These are phyloP conservation scores for Nakazawaea populi DNA, from an alignment of 805 yeast genomes.

Conservation along the genomic window DNA sequence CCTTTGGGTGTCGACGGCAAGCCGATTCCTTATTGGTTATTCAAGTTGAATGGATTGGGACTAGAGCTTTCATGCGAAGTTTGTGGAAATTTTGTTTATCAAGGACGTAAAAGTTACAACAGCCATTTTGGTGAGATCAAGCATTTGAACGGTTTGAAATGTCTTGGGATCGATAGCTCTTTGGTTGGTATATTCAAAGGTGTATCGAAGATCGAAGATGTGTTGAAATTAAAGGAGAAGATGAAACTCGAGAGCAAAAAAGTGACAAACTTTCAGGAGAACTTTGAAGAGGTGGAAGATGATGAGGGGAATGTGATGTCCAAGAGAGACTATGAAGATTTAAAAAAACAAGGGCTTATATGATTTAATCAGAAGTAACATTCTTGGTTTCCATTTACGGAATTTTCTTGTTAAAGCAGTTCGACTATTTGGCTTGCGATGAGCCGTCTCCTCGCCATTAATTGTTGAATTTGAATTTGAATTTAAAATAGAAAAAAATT, in stretches of 20 bases:
- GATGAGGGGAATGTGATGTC: constrained; percentile 91
- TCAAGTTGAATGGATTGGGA: constrained; percentile 81
- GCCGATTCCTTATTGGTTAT: constrained; percentile 93
- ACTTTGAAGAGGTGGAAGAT: constrained; percentile 80
- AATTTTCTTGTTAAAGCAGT: no score
- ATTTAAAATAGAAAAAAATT: neutral
- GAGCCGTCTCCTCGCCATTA: no score
- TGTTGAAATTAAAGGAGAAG: constrained; percentile 47
- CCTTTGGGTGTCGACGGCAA: constrained; percentile 86
- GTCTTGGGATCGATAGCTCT: constrained; percentile 63
- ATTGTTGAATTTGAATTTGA: no score
- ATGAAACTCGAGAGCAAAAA: constrained; percentile 31
- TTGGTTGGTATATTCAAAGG: constrained; percentile 46
- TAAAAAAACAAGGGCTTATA: constrained; percentile 81
- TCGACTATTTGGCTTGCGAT: no score
- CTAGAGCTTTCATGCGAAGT: constrained; percentile 73
- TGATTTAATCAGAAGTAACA: constrained; percentile 21
- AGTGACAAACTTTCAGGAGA: constrained; percentile 38
- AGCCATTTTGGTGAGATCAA: constrained; percentile 68
- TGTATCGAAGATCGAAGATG: constrained; percentile 65
- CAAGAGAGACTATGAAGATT: constrained; percentile 72
- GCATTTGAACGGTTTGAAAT: constrained; percentile 68
- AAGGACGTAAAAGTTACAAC: constrained; percentile 67
- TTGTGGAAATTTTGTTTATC: constrained; percentile 69
- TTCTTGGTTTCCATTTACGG: no score